These are phyloP conservation scores for sweet orange (Citrus sinensis) DNA, from an alignment of 345 rosid genomes.

Conservation along the genomic window DVS_A1.0 CM039169.1:23491001-23491500, in stretches of 20 bases:
- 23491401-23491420: not conserved
- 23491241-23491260: not conserved
- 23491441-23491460: slow-evolving; percentile 6
- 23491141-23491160: not conserved
- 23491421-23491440: not conserved
- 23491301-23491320: slow-evolving; percentile 16
- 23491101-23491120: not conserved
- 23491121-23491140: not conserved
- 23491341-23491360: slow-evolving; percentile 2
- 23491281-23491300: not conserved
- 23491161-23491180: not conserved
- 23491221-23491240: not conserved
- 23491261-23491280: not conserved
- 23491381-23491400: not conserved
- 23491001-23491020: too few species aligned
- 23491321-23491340: not conserved
- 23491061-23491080: too few species aligned
- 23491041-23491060: too few species aligned
- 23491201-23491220: not conserved
- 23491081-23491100: not conserved
- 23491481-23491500: slow-evolving; percentile 18
- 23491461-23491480: not conserved
- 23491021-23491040: too few species aligned
- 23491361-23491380: not conserved
- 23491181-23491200: not conserved